Evolutionary conservation across 2,329 filamentous ascomycete species (phyloP).

Genomic region (Penicillium hordei): DNA sequence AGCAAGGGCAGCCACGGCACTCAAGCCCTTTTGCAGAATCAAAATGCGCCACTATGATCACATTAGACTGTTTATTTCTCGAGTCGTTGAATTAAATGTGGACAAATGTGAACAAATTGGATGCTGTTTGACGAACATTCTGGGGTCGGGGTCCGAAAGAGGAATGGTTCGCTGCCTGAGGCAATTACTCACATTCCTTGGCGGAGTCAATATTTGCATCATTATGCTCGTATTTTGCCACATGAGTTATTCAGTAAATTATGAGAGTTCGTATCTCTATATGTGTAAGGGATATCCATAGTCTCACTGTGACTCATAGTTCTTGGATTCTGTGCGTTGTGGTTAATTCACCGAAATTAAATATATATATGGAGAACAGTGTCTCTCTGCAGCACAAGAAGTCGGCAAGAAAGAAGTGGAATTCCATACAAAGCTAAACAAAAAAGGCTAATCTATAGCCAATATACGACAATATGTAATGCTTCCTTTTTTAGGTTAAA

Average conservation of each 20-base stretch:
- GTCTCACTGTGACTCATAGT: not conserved
- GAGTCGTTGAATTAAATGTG: not conserved
- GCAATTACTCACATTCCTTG: not conserved
- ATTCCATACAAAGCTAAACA: not conserved
- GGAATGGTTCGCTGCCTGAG: conserved; percentile 24
- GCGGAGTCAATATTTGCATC: not conserved
- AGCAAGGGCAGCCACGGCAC: not conserved
- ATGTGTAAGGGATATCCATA: not conserved
- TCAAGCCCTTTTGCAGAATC: not conserved
- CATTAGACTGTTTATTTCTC: not conserved
- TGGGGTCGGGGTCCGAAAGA: conserved; percentile 21
- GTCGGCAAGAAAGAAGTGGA: not conserved
- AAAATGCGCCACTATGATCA: not conserved
- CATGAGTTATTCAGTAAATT: not conserved
- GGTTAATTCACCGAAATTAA: not conserved
- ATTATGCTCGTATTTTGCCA: not conserved
- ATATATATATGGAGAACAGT: not conserved
- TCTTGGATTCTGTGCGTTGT: not conserved
- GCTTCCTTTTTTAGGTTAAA: not conserved
- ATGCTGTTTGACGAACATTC: not conserved
- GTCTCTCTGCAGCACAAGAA: too few species aligned
- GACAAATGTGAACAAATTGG: not conserved
- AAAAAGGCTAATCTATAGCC: not conserved
- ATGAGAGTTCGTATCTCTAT: not conserved
- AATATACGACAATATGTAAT: not conserved